Evolutionary conservation across 331 rosid species (phyloP).

Genomic region (Rosa hybrid): DNA sequence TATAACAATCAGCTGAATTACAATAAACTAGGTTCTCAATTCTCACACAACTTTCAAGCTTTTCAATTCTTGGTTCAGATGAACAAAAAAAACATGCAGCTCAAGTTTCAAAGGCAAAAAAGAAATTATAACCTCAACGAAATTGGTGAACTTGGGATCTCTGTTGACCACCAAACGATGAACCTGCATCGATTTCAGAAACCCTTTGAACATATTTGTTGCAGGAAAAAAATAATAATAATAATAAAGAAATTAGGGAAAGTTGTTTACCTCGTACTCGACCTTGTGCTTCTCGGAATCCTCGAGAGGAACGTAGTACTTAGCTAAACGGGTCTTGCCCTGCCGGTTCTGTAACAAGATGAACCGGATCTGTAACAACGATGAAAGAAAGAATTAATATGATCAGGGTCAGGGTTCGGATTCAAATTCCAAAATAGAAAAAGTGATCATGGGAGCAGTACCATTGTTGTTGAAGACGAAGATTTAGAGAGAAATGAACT

Average conservation of each 20-base stretch:
- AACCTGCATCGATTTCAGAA: constrained; percentile 52
- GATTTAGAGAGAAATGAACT: background rate
- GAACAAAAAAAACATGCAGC: background rate
- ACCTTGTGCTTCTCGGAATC: constrained; percentile 99
- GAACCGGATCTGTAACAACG: constrained; percentile 82
- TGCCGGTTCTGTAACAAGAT: constrained; percentile 85
- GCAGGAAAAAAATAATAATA: background rate
- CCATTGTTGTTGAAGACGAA: constrained; percentile 19
- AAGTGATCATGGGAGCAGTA: background rate
- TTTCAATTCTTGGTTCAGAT: background rate
- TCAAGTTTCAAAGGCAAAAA: background rate
- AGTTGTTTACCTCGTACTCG: constrained; percentile 79
- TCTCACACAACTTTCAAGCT: background rate
- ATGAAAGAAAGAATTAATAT: background rate
- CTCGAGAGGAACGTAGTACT: constrained; percentile 98
- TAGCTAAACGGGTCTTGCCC: constrained; percentile 77
- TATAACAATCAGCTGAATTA: constrained; percentile 16
- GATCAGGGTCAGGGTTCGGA: background rate
- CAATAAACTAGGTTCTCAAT: background rate
- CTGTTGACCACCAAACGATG: constrained; percentile 97
- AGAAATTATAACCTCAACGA: constrained; percentile 69
- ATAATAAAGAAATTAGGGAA: background rate
- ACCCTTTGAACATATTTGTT: background rate
- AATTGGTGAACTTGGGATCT: constrained; percentile 95
- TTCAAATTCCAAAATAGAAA: background rate